These are phyloP conservation scores for Yarrowia sp. DNA, from an alignment of 805 yeast genomes.

Conservation along the genomic window DNA sequence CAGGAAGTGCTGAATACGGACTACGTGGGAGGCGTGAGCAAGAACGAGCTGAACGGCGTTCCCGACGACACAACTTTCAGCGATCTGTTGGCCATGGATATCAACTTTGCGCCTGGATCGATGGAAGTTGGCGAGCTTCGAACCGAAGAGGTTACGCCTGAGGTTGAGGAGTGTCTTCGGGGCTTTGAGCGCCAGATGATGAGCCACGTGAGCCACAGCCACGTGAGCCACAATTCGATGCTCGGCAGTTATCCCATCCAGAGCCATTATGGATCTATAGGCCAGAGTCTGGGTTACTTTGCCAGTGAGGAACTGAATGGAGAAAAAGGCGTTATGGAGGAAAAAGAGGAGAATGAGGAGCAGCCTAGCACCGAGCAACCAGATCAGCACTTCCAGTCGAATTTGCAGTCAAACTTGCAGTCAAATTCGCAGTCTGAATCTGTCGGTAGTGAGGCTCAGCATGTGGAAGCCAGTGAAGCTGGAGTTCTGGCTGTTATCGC, in stretches of 20 bases:
- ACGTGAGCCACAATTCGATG: conserved; percentile 4
- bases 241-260: conserved; percentile 10
- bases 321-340: not conserved
- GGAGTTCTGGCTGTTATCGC: conserved; percentile 12
- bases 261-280: not conserved
- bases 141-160: conserved; percentile 29
- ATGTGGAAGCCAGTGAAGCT: conserved; percentile 3
- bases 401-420: too few relatives aligned
- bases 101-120: conserved; percentile 14
- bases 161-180: conserved; percentile 30
- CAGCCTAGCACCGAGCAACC: not conserved
- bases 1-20: conserved; percentile 85
- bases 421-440: not conserved
- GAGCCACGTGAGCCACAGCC: conserved; percentile 18
- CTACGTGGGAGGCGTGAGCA: conserved; percentile 17
- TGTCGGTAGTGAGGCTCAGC: not conserved
- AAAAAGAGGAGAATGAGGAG: not conserved
- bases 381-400: too few relatives aligned
- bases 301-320: not conserved
- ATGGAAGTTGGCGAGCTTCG: conserved; percentile 30
- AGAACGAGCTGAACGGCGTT: not conserved
- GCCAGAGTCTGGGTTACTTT: conserved; percentile 3
- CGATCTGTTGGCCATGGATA: conserved; percentile 24
- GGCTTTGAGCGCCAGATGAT: conserved; percentile 27
- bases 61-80: conserved; percentile 11